phyloP scores from a whole-genome alignment of 768 basidiomycete species.

The Lactifluus subvellereus region DNA sequence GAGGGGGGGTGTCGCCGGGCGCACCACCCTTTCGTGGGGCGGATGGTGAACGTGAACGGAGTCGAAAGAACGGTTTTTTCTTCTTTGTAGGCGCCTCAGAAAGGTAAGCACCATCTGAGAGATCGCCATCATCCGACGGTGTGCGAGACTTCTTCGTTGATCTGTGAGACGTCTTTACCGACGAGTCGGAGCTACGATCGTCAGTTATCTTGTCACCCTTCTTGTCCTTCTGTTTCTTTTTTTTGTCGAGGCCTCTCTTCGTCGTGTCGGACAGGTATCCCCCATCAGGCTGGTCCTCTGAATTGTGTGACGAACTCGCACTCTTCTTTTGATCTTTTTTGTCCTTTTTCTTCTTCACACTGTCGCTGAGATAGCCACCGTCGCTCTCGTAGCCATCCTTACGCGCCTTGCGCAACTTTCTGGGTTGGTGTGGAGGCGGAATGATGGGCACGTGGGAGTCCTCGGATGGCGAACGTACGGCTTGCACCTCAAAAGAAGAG shows the following conservation, averaged over 20 bases:
- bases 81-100: slow-evolving; percentile 31
- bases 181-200: slow-evolving; percentile 2
- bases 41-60: slow-evolving; percentile 15
- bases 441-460: background rate
- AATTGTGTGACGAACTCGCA: slow-evolving; percentile 19
- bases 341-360: slow-evolving; percentile 29
- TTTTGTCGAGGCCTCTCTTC: slow-evolving; percentile 17
- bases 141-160: slow-evolving; percentile 22
- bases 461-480: background rate
- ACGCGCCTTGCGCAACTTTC: slow-evolving; percentile 28
- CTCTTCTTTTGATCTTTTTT: slow-evolving; percentile 26
- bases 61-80: slow-evolving; percentile 26
- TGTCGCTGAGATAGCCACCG: slow-evolving; percentile 29
- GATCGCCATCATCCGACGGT: slow-evolving; percentile 22
- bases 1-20: background rate
- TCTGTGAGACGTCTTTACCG: slow-evolving; percentile 1
- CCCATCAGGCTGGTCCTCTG: slow-evolving; percentile 33
- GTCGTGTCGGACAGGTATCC: slow-evolving; percentile 26
- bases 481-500: background rate
- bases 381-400: slow-evolving; percentile 31
- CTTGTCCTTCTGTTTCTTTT: slow-evolving; percentile 22
- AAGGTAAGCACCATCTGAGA: slow-evolving; percentile 32
- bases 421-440: slow-evolving; percentile 23
- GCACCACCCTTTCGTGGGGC: slow-evolving; percentile 7
- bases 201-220: slow-evolving; percentile 19